Evolutionary conservation across 176 grass and related monocot species (phyloP).

Genomic region (Triticum urartu): DNA sequence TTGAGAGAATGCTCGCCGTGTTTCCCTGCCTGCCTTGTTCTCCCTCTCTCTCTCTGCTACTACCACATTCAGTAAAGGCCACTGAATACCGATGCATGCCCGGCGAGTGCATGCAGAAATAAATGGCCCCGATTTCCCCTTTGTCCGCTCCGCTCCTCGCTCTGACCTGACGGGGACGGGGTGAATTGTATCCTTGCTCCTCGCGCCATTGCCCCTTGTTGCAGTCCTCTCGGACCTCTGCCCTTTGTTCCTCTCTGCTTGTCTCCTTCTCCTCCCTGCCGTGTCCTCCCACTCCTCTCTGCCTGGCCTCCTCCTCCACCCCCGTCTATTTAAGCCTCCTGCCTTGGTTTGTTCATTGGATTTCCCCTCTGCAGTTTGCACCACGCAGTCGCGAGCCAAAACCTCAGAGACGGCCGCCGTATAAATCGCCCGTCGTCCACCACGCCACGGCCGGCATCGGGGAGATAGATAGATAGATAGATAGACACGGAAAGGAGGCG

Average conservation of each 20-base stretch:
- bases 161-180: not conserved
- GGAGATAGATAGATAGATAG: not conserved
- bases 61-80: not conserved
- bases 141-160: constrained; percentile 5
- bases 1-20: not conserved
- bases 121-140: constrained; percentile 23
- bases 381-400: not conserved
- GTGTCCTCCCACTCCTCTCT: not conserved
- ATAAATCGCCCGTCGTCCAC: not conserved
- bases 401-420: not conserved
- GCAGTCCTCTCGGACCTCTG: constrained; percentile 26
- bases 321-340: not conserved
- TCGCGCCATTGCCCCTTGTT: constrained; percentile 39
- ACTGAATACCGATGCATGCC: not conserved
- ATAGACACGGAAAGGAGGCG: not conserved
- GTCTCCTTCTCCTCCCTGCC: not conserved
- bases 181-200: constrained; percentile 26
- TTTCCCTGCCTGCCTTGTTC: not conserved
- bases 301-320: not conserved
- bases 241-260: constrained; percentile 22
- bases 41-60: no score
- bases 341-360: not conserved
- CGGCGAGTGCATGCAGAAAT: constrained; percentile 16
- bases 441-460: not conserved
- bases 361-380: constrained; percentile 6